A percentile compares a stretch with the other conserved stretches of the same genome.
Conservation (phyloP, 352 stramenopile species). For the Globisporangium acanthophoron region DNA sequence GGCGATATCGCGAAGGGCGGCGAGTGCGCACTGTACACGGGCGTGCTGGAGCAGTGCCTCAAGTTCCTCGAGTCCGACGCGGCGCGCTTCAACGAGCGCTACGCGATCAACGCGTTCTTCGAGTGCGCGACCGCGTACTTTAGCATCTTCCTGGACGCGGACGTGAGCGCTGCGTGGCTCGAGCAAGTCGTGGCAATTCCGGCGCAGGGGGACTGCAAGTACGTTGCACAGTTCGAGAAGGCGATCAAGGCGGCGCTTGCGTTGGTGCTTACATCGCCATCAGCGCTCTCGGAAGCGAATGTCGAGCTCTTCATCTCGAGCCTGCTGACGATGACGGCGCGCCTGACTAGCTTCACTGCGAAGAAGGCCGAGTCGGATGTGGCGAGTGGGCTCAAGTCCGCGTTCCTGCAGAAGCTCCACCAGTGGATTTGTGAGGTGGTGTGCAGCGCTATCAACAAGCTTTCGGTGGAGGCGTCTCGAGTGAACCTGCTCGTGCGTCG, state of each 20-base stretch:
- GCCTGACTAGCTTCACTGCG: conserved; percentile 24
- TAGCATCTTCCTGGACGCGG: conserved; percentile 52
- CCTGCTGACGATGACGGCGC: conserved; percentile 39
- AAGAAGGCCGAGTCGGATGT: conserved; percentile 13
- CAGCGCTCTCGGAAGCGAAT: conserved; percentile 24
- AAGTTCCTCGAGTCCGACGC: conserved; percentile 65
- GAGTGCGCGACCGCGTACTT: conserved; percentile 71
- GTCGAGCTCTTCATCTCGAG: conserved; percentile 33
- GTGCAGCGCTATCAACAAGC: conserved; percentile 19
- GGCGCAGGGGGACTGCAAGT: conserved; percentile 20
- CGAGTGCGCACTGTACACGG: conserved; percentile 45
- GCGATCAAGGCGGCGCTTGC: conserved; percentile 35
- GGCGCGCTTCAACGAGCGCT: conserved; percentile 42
- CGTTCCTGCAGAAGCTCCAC: conserved; percentile 28
- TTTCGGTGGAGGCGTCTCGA: conserved; percentile 28
- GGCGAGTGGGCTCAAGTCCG: conserved; percentile 22
- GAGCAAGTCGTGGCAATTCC: conserved; percentile 6
- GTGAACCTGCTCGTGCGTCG: conserved; percentile 23
- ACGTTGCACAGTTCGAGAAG: conserved; percentile 69
- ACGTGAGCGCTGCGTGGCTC: conserved; percentile 27
- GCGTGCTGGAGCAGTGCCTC: conserved; percentile 59
- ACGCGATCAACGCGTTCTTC: conserved; percentile 55
- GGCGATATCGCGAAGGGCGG: conserved; percentile 30
- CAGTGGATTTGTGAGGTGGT: conserved; percentile 33
- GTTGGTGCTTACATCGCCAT: conserved; percentile 28